These are phyloP conservation scores for Rhynchosporium agropyri DNA, from an alignment of 2,329 filamentous ascomycete species.

Conservation along the genomic window DNA sequence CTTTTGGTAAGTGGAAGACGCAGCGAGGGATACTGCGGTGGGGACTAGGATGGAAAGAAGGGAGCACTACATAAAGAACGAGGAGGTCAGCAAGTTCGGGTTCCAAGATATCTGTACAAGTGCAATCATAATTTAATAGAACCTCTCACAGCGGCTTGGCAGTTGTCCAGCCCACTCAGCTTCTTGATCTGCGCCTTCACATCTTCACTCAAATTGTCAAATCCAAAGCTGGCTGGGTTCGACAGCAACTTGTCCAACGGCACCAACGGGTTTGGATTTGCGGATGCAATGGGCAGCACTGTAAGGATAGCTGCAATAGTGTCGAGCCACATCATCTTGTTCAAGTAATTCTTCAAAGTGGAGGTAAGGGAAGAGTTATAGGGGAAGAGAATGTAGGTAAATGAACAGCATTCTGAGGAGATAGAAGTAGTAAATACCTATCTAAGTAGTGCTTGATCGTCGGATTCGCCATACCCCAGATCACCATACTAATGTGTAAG, in stretches of 20 bases:
- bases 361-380: no score
- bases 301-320: background rate
- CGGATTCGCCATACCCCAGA: no score
- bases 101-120: background rate
- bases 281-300: conserved; percentile 2
- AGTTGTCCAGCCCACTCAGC: conserved; percentile 4
- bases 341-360: no score
- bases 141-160: background rate
- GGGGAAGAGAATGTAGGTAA: no score
- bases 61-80: conserved; percentile 8
- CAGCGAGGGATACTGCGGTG: conserved; percentile 7
- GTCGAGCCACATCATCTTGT: background rate
- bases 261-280: background rate
- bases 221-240: conserved; percentile 7
- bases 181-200: conserved; percentile 9
- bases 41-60: conserved; percentile 10
- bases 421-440: no score
- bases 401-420: no score
- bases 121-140: background rate
- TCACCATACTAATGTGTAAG: no score
- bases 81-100: background rate
- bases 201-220: background rate
- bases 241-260: conserved; percentile 5
- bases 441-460: no score
- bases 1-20: background rate